Evolutionary conservation across 768 basidiomycete species (phyloP), one percentile per base, ranked within the genome.

Genomic region (Mrakia frigida): DNA sequence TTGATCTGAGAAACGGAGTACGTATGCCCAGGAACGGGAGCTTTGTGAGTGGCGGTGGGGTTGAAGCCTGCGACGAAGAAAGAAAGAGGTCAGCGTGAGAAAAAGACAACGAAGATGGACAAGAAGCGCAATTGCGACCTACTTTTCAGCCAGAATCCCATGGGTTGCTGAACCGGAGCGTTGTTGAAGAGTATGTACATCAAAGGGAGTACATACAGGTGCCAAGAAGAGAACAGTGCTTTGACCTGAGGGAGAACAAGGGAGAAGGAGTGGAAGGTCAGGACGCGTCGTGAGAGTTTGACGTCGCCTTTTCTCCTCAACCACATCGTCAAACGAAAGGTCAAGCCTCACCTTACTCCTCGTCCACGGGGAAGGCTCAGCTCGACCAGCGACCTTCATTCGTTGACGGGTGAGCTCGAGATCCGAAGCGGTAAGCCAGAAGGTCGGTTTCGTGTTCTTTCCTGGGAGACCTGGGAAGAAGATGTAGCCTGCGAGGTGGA

Each of bases 141-240:
- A 74, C 63, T 59, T 33, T 74, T 74, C 2, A 74, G 65, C 63
- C 65, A 74, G 61, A 67, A 74, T 16, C 56, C 46, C 61, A 74
- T 67, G n/a, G 74, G 74, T 13, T 68, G 41, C 60, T 74, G 74
- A 11, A 43, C 60, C 3, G 43, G n/a, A 1, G 53, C 52, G 46
- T 50, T 59, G 41, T 60, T 63, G 37, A 35, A 73, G 18, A 73
- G 25, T 23, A 60, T 46, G 37, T 73, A 73, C 53, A 60, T 35
- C 4, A 73, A 5, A n/a, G 72, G 56, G 3, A 73, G 53, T 2
- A 73, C 56, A n/a, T 73, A 43, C 1, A 56, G 56, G 18, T 56
- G 56, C 56, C 56, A 56, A 4, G 25, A n/a, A 0, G 56, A n/a
- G 56, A 56, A 56, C 25, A 56, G 56, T n/a, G 56, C 23, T 25